phyloP scores from a whole-genome alignment of 2,329 filamentous ascomycete genomes.

The Fusarium setosum region DNA sequence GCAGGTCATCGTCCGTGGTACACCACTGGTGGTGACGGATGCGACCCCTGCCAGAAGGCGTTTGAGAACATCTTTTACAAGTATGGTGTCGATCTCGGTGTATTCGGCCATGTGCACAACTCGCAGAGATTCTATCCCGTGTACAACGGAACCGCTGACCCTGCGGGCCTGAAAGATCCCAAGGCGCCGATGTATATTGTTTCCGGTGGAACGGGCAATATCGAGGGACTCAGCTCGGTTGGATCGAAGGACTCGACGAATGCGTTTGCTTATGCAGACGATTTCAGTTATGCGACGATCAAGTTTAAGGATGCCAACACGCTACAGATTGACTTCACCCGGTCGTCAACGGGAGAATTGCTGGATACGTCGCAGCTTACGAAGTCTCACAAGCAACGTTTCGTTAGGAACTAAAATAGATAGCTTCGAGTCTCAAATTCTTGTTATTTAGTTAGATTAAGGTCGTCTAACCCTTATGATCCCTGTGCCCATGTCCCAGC shows the following conservation, averaged over 20 bases:
- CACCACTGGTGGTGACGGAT: conserved; percentile 47
- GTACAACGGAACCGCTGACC: conserved; percentile 15
- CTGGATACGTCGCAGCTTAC: conserved; percentile 14
- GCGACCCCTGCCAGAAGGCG: conserved; percentile 21
- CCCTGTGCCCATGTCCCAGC: not conserved
- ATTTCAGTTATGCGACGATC: conserved; percentile 27
- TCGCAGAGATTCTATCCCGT: conserved; percentile 15
- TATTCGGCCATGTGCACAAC: conserved; percentile 26
- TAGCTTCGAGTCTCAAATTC: not conserved
- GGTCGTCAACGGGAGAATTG: conserved; percentile 4
- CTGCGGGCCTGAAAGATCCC: conserved; percentile 12
- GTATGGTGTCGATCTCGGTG: conserved; percentile 16
- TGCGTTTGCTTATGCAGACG: conserved; percentile 25
- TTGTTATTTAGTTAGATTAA: no score
- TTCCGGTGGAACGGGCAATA: conserved; percentile 18
- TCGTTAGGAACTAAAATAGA: conserved; percentile 1
- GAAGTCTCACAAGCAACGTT: conserved; percentile 15
- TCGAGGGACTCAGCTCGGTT: conserved; percentile 12
- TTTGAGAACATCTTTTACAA: conserved; percentile 22
- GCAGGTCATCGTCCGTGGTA: conserved; percentile 62
- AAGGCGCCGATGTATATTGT: conserved; percentile 27
- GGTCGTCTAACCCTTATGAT: not conserved
- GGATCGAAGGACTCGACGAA: conserved; percentile 2
- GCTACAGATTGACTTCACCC: conserved; percentile 11
- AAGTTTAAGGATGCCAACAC: conserved; percentile 10